These are phyloP conservation scores for Calycina herbarum DNA, from an alignment of 2,329 filamentous ascomycete species.

Conservation along the genomic window DNA sequence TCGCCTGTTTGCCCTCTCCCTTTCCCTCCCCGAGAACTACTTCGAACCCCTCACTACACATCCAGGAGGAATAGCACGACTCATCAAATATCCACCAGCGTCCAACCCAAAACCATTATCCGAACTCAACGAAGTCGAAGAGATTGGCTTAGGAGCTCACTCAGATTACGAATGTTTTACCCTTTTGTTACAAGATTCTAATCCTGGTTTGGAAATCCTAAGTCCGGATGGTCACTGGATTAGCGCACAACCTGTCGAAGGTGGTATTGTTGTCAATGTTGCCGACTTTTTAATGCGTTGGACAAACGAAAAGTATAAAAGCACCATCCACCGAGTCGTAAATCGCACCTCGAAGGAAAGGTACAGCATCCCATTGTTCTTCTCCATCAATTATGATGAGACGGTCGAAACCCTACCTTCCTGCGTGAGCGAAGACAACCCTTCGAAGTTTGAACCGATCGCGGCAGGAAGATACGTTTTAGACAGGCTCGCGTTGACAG, in stretches of 20 bases:
- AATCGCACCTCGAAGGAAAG: constrained; percentile 51
- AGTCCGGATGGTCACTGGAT: constrained; percentile 48
- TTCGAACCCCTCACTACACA: constrained; percentile 45
- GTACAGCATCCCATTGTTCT: constrained; percentile 58
- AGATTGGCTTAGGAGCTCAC: constrained; percentile 47
- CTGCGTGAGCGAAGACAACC: constrained; percentile 33
- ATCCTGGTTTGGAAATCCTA: constrained; percentile 53
- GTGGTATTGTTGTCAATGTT: constrained; percentile 53
- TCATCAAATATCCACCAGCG: constrained; percentile 52
- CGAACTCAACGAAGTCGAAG: constrained; percentile 32
- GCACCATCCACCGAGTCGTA: constrained; percentile 55
- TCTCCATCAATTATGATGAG: constrained; percentile 40
- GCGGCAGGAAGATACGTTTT: constrained; percentile 36
- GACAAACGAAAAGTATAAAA: constrained; percentile 54
- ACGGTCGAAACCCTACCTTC: constrained; percentile 34
- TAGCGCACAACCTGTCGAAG: constrained; percentile 44
- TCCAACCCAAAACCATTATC: constrained; percentile 33
- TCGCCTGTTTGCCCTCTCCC: constrained; percentile 42
- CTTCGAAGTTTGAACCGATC: constrained; percentile 33
- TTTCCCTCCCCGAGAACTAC: constrained; percentile 43
- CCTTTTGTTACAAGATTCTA: constrained; percentile 52
- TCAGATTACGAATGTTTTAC: constrained; percentile 59
- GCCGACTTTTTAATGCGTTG: constrained; percentile 51
- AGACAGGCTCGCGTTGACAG: constrained; percentile 33
- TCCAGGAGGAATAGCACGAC: constrained; percentile 45